Base-by-base conservation (phyloP, 2,329 filamentous ascomycete species). In the Claviceps spartinae region DNA sequence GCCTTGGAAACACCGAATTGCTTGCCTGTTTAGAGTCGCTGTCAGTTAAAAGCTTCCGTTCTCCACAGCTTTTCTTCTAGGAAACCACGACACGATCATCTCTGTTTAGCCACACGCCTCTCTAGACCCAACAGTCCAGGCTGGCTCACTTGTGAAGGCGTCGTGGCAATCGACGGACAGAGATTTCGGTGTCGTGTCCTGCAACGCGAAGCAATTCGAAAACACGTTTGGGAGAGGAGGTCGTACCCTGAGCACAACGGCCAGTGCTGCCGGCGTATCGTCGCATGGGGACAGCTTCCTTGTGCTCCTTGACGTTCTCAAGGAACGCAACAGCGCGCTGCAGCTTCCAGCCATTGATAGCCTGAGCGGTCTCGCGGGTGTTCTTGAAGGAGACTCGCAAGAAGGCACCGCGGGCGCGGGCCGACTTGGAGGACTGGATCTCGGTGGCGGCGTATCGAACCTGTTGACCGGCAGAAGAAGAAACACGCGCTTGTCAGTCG, bases 371-470 rank as follows among this genome's bases (percentile, higher is more conserved):
- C 82, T 98, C 94, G 71, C 93, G 89, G 72, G 93, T 98, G 85
- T 98, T 98, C 86, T 98, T 98, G 88, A 96, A 98, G 66, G 88
- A 95, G 67, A 97, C 91, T 72, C 93, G 89, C 68, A 98, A 87
- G 82, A 97, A 98, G 73, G 90, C 89, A 76, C 94, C 93, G 77
- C 93, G 90, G 71, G 91, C 86, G 79, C 91, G 88, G 75, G 93
- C 93, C 78, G 88, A 95, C 83, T 95, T 96, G 66, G 84, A 81
- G 74, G 83, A 77, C 67, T 85, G 79, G 72, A 94, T 91, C 72
- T 89, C 81, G 70, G 84, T 87, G 72, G 86, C 86, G 76, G 88
- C 88, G 89, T 96, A 96, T 76, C 90, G 88, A 81, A 95, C 88
- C 89, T 94, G 68, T 48, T 54, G 47, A 48, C 47, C 41, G 43